A percentile compares a stretch with the other conserved stretches of the same genome.
phyloP scores from a whole-genome alignment of 1,284 basidiomycete genomes.

The Apiotrichum veenhuisii region DNA sequence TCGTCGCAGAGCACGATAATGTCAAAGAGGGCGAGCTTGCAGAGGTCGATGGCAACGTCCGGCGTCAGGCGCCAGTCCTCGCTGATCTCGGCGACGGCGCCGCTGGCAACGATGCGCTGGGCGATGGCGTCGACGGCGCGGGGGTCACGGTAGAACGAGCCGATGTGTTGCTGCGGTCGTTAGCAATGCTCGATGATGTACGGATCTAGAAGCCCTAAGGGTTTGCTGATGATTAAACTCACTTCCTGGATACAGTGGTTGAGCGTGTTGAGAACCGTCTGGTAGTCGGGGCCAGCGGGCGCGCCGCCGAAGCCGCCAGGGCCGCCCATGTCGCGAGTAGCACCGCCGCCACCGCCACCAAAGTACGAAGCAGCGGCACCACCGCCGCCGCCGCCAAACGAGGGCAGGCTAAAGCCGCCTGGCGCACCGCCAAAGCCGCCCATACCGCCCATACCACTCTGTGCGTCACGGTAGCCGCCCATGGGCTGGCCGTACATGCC shows the following conservation, averaged over 20 bases:
- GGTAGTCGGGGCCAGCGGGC: constrained; percentile 4
- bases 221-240: constrained; percentile 7
- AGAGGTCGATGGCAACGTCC: constrained; percentile 43
- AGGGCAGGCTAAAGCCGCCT: constrained; percentile 1
- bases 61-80: constrained; percentile 50
- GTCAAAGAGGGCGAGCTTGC: constrained; percentile 20
- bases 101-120: constrained; percentile 43
- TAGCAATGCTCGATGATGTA: no score
- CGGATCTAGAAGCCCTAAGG: no score
- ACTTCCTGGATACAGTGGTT: constrained; percentile 49
- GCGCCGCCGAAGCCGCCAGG: not conserved
- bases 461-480: constrained; percentile 2
- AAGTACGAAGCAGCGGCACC: constrained; percentile 3
- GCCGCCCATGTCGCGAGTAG: not conserved
- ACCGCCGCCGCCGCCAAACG: constrained; percentile 4
- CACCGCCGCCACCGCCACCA: not conserved
- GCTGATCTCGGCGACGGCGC: constrained; percentile 45
- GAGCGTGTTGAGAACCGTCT: constrained; percentile 19
- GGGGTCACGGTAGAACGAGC: constrained; percentile 52
- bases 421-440: not conserved
- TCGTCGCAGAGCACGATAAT: constrained; percentile 20
- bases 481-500: not conserved
- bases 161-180: constrained; percentile 43
- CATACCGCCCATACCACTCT: no score
- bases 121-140: constrained; percentile 49